These are phyloP conservation scores for Trichoderma arundinaceum DNA, from an alignment of 2,329 filamentous ascomycete genomes.

Conservation along the genomic window DNA sequence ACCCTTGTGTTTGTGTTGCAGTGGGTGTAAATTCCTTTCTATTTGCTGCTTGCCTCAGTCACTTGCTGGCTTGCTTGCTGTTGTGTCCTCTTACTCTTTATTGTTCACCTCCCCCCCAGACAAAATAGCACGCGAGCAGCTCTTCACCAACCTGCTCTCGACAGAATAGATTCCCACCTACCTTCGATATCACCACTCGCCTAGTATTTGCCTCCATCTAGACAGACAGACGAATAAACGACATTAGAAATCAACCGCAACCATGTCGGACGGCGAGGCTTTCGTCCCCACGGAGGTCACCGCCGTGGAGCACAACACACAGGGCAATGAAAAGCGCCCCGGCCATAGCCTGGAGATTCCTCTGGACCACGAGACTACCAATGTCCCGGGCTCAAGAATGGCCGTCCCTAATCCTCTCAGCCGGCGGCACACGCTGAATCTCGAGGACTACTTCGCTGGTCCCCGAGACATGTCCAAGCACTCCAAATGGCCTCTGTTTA, in stretches of 20 bases:
- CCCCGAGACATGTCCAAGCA: constrained; percentile 74
- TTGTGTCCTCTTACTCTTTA: neutral
- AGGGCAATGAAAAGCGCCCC: neutral
- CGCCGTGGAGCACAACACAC: neutral
- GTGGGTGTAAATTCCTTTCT: neutral
- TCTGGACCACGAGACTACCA: constrained; percentile 10
- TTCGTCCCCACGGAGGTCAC: constrained; percentile 16
- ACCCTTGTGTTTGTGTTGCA: neutral
- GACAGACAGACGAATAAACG: neutral
- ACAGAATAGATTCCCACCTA: neutral
- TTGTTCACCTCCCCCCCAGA: neutral
- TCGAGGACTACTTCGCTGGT: constrained; percentile 68
- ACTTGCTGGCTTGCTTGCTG: neutral
- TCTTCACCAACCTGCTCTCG: neutral
- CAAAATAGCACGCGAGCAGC: neutral
- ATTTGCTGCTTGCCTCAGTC: constrained; percentile 14
- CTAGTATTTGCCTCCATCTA: neutral
- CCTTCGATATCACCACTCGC: neutral
- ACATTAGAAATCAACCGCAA: neutral
- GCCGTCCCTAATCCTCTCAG: constrained; percentile 38
- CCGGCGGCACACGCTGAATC: constrained; percentile 49
- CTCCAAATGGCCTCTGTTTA: constrained; percentile 76
- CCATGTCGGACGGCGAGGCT: constrained; percentile 25
- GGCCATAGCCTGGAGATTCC: constrained; percentile 19
- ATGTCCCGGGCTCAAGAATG: constrained; percentile 1